These are phyloP conservation scores for Fusarium fracticaudum DNA, from an alignment of 2,329 filamentous ascomycete species.

Conservation along the genomic window DNA sequence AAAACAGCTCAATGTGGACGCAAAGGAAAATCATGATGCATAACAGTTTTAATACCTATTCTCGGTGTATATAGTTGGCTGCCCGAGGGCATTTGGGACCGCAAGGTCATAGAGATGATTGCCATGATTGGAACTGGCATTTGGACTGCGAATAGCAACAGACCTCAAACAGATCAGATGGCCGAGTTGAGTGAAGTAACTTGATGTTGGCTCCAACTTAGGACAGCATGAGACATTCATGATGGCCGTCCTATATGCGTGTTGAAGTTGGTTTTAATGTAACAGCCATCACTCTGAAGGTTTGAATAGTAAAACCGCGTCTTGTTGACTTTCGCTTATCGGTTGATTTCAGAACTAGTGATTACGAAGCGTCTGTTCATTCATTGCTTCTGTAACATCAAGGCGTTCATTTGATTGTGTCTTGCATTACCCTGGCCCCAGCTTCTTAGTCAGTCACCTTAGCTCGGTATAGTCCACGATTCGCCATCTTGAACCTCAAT, in stretches of 20 bases:
- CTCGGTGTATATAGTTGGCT: conserved; percentile 42
- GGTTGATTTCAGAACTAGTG: background rate
- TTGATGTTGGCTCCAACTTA: background rate
- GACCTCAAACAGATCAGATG: background rate
- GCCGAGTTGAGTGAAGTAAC: background rate
- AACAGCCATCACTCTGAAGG: background rate
- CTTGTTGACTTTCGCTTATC: background rate
- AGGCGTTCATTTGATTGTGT: background rate
- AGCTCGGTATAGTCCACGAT: background rate
- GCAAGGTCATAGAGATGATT: conserved; percentile 32
- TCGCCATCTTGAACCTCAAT: conserved; percentile 15
- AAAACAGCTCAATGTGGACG: conserved; percentile 1
- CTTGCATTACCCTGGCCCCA: conserved; percentile 17
- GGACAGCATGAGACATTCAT: conserved; percentile 7
- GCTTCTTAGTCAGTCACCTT: conserved; percentile 21
- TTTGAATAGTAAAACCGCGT: background rate
- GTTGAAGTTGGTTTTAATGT: background rate
- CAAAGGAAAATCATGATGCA: conserved; percentile 33
- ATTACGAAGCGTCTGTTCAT: background rate
- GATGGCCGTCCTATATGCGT: conserved; percentile 1
- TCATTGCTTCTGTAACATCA: background rate
- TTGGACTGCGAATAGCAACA: conserved; percentile 29
- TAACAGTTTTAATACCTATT: conserved; percentile 46
- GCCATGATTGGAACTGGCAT: conserved; percentile 32
- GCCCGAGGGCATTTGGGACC: conserved; percentile 33